phyloP scores from a whole-genome alignment of 2,329 filamentous ascomycete genomes.

The Neodidymelliopsis sp. region DNA sequence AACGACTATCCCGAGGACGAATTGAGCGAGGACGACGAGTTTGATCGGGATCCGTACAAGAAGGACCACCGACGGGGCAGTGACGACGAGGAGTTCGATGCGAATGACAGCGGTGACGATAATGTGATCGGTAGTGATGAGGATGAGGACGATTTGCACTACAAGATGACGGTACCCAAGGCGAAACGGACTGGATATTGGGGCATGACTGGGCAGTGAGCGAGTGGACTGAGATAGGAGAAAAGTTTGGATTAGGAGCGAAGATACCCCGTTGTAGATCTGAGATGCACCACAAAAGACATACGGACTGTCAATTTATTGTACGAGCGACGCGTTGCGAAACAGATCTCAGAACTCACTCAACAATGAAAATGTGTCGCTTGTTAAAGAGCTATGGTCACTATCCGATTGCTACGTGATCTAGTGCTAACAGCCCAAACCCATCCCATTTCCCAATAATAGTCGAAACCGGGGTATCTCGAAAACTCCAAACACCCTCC shows the following conservation, averaged over 20 bases:
- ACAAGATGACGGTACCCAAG: conserved; percentile 38
- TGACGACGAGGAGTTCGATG: conserved; percentile 52
- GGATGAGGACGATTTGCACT: conserved; percentile 42
- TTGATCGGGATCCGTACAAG: conserved; percentile 55
- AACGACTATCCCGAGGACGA: conserved; percentile 85
- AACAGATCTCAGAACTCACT: too few relatives aligned
- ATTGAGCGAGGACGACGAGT: conserved; percentile 74
- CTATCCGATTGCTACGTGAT: too few relatives aligned
- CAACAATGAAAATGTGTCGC: too few relatives aligned
- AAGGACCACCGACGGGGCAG: conserved; percentile 47
- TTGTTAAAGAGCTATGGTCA: too few relatives aligned
- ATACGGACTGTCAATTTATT: too few relatives aligned
- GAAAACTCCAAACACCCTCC: conserved; percentile 3
- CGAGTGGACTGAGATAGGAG: neutral
- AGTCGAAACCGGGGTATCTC: conserved; percentile 14
- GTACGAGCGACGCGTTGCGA: too few relatives aligned
- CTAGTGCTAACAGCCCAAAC: too few relatives aligned
- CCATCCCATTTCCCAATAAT: neutral
- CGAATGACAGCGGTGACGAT: conserved; percentile 27
- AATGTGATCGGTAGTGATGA: conserved; percentile 32
- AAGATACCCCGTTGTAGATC: too few relatives aligned
- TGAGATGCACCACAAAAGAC: too few relatives aligned
- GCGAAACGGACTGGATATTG: conserved; percentile 33
- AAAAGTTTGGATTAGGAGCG: too few relatives aligned
- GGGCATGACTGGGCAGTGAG: conserved; percentile 30